These are phyloP conservation scores for Phascolomyces articulosus DNA, from an alignment of 371 early-diverging fungal species.

Conservation along the genomic window DNA sequence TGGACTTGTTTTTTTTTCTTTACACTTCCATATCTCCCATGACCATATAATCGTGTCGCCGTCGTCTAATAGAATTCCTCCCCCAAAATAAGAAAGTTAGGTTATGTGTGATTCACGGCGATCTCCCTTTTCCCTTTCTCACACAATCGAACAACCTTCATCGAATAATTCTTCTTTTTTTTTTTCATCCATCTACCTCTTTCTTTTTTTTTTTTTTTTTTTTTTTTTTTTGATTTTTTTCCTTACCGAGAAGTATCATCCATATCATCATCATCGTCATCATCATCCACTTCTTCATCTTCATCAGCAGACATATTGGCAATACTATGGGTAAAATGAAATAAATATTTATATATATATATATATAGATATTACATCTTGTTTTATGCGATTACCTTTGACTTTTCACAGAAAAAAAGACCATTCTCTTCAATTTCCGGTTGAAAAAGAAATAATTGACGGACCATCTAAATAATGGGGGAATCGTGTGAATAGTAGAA, in stretches of 20 bases:
- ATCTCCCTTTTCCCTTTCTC: constrained; percentile 3
- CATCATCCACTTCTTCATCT: constrained; percentile 30
- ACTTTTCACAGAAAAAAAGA: constrained; percentile 87
- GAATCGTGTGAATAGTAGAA: no score
- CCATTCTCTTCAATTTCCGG: constrained; percentile 84
- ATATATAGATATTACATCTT: no score
- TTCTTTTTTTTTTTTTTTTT: no score
- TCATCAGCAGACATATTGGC: constrained; percentile 41
- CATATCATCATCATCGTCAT: constrained; percentile 15
- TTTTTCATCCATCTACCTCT: not conserved
- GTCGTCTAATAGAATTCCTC: constrained; percentile 17
- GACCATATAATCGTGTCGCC: constrained; percentile 38
- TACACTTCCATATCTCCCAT: constrained; percentile 49
- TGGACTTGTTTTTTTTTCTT: not conserved
- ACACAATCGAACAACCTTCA: not conserved
- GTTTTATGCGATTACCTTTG: constrained; percentile 63
- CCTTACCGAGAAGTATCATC: constrained; percentile 3
- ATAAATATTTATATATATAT: no score
- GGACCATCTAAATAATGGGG: constrained; percentile 81
- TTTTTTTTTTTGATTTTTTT: no score
- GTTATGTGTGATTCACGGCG: constrained; percentile 6
- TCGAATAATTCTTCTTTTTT: not conserved
- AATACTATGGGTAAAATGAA: not conserved
- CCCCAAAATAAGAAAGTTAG: not conserved
- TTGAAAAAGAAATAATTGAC: constrained; percentile 96